Evolutionary conservation across 2,329 filamentous ascomycete genomes (phyloP).

Genomic region (Sporothrix humicola): DNA sequence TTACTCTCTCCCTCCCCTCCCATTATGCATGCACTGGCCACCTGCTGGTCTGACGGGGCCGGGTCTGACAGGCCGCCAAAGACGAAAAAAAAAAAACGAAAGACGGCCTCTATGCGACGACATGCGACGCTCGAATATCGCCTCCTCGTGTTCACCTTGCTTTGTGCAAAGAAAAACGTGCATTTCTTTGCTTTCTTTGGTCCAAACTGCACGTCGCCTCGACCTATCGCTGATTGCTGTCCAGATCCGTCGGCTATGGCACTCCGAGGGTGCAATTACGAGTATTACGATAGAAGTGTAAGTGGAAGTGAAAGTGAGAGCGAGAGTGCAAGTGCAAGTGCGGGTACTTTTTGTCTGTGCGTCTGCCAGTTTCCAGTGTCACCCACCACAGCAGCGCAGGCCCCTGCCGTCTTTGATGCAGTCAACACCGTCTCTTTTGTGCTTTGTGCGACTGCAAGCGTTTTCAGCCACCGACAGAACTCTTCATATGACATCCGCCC

Average conservation of each 20-base stretch:
- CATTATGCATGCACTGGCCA: background rate
- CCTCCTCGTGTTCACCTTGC: background rate
- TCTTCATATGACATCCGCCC: background rate
- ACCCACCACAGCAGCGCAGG: background rate
- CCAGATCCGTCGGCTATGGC: constrained; percentile 6
- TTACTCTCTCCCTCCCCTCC: background rate
- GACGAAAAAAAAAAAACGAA: background rate
- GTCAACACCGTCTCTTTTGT: background rate
- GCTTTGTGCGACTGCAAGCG: background rate
- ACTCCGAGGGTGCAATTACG: background rate
- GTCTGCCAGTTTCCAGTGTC: constrained; percentile 17
- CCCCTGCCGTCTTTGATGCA: background rate
- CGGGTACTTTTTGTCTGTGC: background rate
- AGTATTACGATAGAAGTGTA: background rate
- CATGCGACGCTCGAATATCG: background rate
- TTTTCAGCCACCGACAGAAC: background rate
- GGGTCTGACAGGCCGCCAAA: background rate
- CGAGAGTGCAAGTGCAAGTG: background rate
- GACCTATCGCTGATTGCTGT: background rate
- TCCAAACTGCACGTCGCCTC: background rate
- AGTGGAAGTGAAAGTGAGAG: background rate
- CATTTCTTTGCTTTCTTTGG: too few relatives aligned
- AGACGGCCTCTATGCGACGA: background rate
- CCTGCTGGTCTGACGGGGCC: background rate
- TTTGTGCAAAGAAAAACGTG: background rate